Percentiles rank a stretch among this genome's conserved stretches.
These are phyloP conservation scores for Sporisorium exsertum DNA, from an alignment of 1,284 basidiomycete genomes.

Conservation along the genomic window DNA sequence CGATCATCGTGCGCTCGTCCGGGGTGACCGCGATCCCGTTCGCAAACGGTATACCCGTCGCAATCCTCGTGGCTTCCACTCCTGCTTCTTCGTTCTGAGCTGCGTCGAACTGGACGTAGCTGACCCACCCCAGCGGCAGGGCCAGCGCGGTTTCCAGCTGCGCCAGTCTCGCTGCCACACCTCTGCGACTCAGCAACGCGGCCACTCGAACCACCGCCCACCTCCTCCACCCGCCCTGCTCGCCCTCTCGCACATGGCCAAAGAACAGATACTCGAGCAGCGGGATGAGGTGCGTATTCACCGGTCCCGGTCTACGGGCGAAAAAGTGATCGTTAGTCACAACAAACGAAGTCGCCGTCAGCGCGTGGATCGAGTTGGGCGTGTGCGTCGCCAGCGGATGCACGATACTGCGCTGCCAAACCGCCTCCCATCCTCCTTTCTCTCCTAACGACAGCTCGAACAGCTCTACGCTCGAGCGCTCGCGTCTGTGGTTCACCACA, in stretches of 20 bases:
- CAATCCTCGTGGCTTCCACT: constrained; percentile 68
- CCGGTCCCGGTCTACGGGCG: constrained; percentile 72
- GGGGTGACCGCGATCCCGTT: constrained; percentile 77
- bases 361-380: constrained; percentile 77
- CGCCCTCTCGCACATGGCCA: background rate
- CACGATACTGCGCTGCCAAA: constrained; percentile 18
- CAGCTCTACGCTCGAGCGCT: constrained; percentile 23
- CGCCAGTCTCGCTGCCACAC: constrained; percentile 60
- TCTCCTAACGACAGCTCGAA: constrained; percentile 13
- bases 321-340: constrained; percentile 79
- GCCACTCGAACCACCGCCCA: background rate
- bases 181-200: background rate
- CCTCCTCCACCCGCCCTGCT: background rate
- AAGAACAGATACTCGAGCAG: constrained; percentile 7
- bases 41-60: constrained; percentile 75
- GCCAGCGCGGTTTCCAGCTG: constrained; percentile 74
- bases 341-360: constrained; percentile 76
- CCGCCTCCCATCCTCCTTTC: constrained; percentile 15
- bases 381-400: constrained; percentile 49
- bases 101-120: constrained; percentile 40
- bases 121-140: constrained; percentile 75
- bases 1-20: constrained; percentile 72
- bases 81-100: background rate
- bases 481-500: constrained; percentile 34
- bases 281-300: constrained; percentile 5